Percentiles rank a stretch among this genome's conserved stretches.
These are phyloP conservation scores for Cutaneotrichosporon mucoides DNA, from an alignment of 1,284 basidiomycete species.

Conservation along the genomic window DNA sequence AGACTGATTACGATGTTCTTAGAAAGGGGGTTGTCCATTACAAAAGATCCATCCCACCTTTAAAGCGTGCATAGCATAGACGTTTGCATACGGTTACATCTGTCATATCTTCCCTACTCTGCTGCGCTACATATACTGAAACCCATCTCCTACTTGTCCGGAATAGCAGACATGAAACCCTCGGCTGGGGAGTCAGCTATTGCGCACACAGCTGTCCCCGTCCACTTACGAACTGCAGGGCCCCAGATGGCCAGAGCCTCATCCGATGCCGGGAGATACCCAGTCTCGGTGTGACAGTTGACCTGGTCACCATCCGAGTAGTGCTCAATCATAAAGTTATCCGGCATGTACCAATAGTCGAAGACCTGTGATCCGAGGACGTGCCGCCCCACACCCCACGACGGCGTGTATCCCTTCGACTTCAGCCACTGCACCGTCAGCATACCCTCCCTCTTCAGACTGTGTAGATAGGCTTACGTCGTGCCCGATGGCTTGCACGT, in stretches of 20 bases:
- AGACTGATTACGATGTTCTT: too few species aligned
- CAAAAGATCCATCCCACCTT: too few species aligned
- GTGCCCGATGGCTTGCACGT: slow-evolving; percentile 22
- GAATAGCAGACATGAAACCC: slow-evolving; percentile 9
- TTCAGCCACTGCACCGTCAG: slow-evolving; percentile 13
- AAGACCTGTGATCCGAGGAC: slow-evolving; percentile 30
- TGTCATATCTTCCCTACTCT: too few species aligned
- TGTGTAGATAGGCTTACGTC: slow-evolving; percentile 2
- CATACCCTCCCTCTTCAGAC: too few species aligned
- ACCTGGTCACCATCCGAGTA: slow-evolving; percentile 27
- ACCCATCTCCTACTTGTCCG: not conserved
- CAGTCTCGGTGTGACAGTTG: slow-evolving; percentile 16
- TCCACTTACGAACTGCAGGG: slow-evolving; percentile 13
- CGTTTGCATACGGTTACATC: too few species aligned
- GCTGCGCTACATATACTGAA: too few species aligned
- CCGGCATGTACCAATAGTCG: slow-evolving; percentile 27
- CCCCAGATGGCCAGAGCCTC: slow-evolving; percentile 16
- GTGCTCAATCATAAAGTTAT: slow-evolving; percentile 27
- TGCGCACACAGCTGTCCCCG: too few species aligned
- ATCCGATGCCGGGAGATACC: slow-evolving; percentile 1
- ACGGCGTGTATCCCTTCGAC: slow-evolving; percentile 21
- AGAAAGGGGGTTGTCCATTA: too few species aligned
- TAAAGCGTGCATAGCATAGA: too few species aligned
- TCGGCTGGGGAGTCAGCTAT: not conserved
- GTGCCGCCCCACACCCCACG: slow-evolving; percentile 27